Conservation (phyloP, 2,329 filamentous ascomycete genomes). For the Aureobasidium sp. region DNA sequence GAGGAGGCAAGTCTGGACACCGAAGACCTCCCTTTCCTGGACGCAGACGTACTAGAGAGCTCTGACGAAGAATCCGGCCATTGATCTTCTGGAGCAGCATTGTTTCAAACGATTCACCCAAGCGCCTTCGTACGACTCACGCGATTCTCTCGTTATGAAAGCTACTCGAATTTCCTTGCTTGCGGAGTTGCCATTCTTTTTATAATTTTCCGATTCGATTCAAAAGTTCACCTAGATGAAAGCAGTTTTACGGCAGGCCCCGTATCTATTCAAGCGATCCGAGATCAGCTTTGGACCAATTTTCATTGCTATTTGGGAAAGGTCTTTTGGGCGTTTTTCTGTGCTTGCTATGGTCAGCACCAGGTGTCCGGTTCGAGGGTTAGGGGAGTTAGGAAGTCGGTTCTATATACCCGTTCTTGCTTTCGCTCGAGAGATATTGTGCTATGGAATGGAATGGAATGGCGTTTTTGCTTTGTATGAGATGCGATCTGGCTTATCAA, state of each 20-base stretch:
- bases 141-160: background rate
- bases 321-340: conserved; percentile 13
- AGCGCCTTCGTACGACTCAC: background rate
- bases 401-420: conserved; percentile 17
- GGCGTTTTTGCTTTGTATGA: background rate
- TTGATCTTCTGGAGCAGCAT: background rate
- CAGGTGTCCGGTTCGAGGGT: background rate
- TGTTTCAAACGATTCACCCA: background rate
- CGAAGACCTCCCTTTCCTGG: conserved; percentile 6
- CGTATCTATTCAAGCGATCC: background rate
- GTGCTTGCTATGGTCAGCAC: background rate
- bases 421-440: background rate
- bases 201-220: background rate
- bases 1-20: conserved; percentile 5
- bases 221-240: background rate
- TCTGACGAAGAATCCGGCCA: background rate
- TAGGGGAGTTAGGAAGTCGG: background rate
- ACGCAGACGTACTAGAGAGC: background rate
- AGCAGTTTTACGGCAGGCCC: background rate
- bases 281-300: background rate
- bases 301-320: background rate
- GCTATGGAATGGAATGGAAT: background rate
- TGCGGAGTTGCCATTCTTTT: background rate
- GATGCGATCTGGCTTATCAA: background rate
- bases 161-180: too few species aligned